Percentiles rank a stretch among this genome's conserved stretches.
These are phyloP conservation scores for Zygoascus meyerae DNA, from an alignment of 1,139 yeast genomes.

Conservation along the genomic window DNA sequence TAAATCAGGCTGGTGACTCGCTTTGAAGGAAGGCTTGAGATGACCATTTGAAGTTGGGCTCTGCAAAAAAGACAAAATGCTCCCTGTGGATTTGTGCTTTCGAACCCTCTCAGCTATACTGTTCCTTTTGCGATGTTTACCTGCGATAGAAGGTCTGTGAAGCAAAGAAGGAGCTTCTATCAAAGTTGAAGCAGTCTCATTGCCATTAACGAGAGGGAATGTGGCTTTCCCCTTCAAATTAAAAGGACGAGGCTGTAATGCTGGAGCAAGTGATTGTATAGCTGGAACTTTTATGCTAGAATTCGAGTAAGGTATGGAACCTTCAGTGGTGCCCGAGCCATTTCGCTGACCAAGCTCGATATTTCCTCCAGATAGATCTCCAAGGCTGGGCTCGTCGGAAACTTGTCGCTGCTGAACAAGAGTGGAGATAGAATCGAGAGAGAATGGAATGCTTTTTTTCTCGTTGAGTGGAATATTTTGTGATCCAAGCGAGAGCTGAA, in stretches of 20 bases:
- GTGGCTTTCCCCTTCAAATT: not conserved
- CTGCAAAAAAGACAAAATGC: conserved; percentile 17
- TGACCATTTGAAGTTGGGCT: conserved; percentile 12
- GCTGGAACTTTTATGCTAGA: not conserved
- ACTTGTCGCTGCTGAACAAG: conserved; percentile 1
- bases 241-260: not conserved
- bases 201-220: not conserved
- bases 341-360: not conserved
- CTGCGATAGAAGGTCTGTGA: no score
- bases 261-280: not conserved
- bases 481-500: not conserved
- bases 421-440: conserved; percentile 5
- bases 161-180: no score
- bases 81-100: conserved; percentile 18
- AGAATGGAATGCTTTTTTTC: conserved; percentile 7
- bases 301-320: not conserved
- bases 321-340: not conserved
- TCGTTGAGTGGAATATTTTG: not conserved
- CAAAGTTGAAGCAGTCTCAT: not conserved
- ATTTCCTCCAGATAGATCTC: not conserved
- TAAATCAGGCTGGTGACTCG: conserved; percentile 13
- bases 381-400: not conserved
- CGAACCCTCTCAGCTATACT: not conserved
- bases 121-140: not conserved
- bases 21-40: conserved; percentile 16